Evolutionary conservation across 495 filamentous ascomycete genomes (phyloP).

Genomic region (Thermochaetoides thermophila): DNA sequence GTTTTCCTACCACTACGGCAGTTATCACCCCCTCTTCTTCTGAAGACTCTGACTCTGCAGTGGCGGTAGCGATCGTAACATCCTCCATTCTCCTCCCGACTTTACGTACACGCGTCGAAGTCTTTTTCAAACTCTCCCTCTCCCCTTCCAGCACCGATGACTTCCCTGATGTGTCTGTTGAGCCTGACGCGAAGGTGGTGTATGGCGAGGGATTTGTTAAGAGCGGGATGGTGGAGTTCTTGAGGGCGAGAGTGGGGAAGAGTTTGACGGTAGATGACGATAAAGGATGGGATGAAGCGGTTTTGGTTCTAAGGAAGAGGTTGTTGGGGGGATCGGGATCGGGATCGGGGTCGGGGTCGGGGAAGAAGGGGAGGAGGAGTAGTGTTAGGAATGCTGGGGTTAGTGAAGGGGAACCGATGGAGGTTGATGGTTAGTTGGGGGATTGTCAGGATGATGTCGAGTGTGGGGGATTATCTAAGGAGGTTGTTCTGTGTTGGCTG

Average conservation of each 20-base stretch:
- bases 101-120: constrained; percentile 46
- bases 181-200: constrained; percentile 35
- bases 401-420: too few relatives aligned
- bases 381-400: too few relatives aligned
- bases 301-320: constrained; percentile 40
- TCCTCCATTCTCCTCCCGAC: constrained; percentile 39
- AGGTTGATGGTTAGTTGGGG: too few relatives aligned
- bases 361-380: too few relatives aligned
- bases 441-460: too few relatives aligned
- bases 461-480: too few relatives aligned
- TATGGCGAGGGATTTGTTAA: constrained; percentile 55
- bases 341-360: too few relatives aligned
- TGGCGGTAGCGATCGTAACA: constrained; percentile 38
- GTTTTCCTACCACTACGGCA: constrained; percentile 36
- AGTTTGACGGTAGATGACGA: constrained; percentile 13
- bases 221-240: constrained; percentile 46
- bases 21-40: neutral
- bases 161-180: constrained; percentile 25
- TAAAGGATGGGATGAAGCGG: constrained; percentile 37
- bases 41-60: too few relatives aligned
- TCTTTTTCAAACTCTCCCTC: constrained; percentile 20
- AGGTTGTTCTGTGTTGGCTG: too few relatives aligned
- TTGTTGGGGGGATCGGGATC: too few relatives aligned
- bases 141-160: neutral
- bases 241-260: constrained; percentile 32